These are phyloP conservation scores for Xylaria sp. DNA, from an alignment of 2,329 filamentous ascomycete genomes.

Conservation along the genomic window DNA sequence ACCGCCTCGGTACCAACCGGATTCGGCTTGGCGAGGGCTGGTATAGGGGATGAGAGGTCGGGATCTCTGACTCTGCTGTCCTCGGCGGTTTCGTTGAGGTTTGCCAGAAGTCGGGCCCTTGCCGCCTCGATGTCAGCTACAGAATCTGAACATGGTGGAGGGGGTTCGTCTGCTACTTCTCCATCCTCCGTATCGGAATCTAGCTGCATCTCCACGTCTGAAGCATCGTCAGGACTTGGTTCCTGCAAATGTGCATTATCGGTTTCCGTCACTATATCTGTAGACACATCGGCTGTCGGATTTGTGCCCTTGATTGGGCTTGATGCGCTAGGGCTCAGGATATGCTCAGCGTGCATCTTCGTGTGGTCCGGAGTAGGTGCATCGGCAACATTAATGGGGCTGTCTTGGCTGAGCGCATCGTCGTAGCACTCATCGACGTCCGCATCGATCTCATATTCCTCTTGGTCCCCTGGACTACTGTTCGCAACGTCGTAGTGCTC, in stretches of 20 bases:
- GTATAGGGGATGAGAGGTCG: background rate
- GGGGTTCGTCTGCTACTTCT: conserved; percentile 44
- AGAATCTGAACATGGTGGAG: conserved; percentile 24
- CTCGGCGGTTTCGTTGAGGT: conserved; percentile 42
- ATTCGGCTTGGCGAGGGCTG: background rate
- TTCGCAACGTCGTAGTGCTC: conserved; percentile 48
- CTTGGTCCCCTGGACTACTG: conserved; percentile 38
- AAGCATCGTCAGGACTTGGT: conserved; percentile 45
- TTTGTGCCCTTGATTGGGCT: background rate
- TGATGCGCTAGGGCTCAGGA: background rate
- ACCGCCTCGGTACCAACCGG: background rate
- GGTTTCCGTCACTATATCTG: conserved; percentile 32
- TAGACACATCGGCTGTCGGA: background rate
- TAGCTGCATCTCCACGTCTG: conserved; percentile 42
- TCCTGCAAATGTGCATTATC: conserved; percentile 48
- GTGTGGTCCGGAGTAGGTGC: conserved; percentile 2
- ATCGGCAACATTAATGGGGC: conserved; percentile 37
- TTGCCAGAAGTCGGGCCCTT: conserved; percentile 55
- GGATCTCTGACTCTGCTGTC: background rate
- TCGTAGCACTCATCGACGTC: conserved; percentile 53
- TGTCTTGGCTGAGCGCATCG: conserved; percentile 31
- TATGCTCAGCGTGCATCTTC: background rate
- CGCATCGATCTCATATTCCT: conserved; percentile 48
- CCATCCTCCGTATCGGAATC: conserved; percentile 46
- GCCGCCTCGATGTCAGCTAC: conserved; percentile 52